Conservation (phyloP, 2,329 filamentous ascomycete species). For the Talaromyces rugulosus region DNA sequence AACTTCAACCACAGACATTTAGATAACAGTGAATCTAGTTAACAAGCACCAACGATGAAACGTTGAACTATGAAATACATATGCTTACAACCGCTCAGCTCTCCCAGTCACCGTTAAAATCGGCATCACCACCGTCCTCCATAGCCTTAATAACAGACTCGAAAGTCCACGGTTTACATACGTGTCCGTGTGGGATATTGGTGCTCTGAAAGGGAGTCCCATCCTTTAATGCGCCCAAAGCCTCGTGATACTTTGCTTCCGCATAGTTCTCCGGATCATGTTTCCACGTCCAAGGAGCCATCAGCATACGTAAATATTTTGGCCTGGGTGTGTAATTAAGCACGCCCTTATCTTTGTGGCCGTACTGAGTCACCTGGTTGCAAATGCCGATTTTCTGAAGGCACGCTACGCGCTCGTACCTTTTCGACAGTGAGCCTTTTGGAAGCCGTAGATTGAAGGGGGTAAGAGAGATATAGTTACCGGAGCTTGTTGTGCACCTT, state of each 20-base stretch:
- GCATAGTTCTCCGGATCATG: constrained; percentile 21
- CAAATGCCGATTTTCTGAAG: constrained; percentile 9
- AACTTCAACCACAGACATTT: background rate
- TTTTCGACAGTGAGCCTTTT: background rate
- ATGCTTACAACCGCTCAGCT: background rate
- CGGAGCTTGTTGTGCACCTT: constrained; percentile 10
- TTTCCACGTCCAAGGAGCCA: constrained; percentile 15
- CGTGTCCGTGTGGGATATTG: constrained; percentile 25
- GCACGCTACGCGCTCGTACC: constrained; percentile 10
- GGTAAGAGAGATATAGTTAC: background rate
- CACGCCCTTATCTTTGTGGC: background rate
- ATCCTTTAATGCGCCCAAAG: constrained; percentile 18
- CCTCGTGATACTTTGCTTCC: constrained; percentile 23
- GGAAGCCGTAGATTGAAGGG: background rate
- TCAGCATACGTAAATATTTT: constrained; percentile 5
- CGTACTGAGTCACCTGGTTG: constrained; percentile 10
- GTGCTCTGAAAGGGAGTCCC: constrained; percentile 25
- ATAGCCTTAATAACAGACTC: constrained; percentile 11
- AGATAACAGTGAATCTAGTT: background rate
- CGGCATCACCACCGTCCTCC: constrained; percentile 7
- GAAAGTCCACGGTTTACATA: constrained; percentile 27
- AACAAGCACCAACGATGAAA: background rate
- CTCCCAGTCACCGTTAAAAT: constrained; percentile 7
- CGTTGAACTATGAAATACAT: background rate
- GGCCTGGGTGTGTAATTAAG: background rate